Evolutionary conservation across 139 green algal species (phyloP), one percentile per base, ranked within the genome.

Genomic region (Chlorella ohadii): DNA sequence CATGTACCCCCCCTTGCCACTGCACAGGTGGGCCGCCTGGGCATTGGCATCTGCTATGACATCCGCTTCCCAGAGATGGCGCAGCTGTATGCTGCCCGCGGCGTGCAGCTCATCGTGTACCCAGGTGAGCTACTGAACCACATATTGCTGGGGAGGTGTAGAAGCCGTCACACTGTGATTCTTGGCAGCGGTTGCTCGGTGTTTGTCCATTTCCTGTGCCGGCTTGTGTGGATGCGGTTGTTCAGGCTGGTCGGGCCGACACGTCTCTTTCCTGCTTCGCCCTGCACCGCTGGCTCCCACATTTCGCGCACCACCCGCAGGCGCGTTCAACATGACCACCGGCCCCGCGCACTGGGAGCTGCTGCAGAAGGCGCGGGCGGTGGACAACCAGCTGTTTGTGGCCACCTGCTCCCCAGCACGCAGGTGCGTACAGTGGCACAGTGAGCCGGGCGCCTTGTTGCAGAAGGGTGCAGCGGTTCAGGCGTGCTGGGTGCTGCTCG

Each of bases 11-110:
- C n/a, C n/a, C 31, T 22, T 51, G 36, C n/a, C n/a, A n/a, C n/a
- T 34, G 1, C 47, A 56, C 38, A 72, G 56, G 80, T 85, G 31
- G 78, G 78, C 11, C 87, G 92, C 22, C 80, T 99, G 59, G 97
- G 94, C 0, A 85, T 99, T 0, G 97, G 96, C 83, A 99, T 99
- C 86, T 99, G 97, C 90, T 99, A 99, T 84, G 97, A 99, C 91
- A 94, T 99, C 64, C 88, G 97, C 20, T 99, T 99, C 86, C 96
- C 97, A 2, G 97, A 99, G 90, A 83, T 99, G 25, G 96, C 97
- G 0, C 91, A 93, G 88, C 82, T 99, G 27, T 98, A 96, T 61
- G 93, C 94, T 23, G 68, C 89, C 34, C 76, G 89, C 13, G 97
- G 97, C 33, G 93, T 84, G 27, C 93, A 98, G 84, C 79, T 98